These are phyloP conservation scores for Spirogloea muscicola DNA, from an alignment of 139 green algal genomes.

Conservation along the genomic window DNA sequence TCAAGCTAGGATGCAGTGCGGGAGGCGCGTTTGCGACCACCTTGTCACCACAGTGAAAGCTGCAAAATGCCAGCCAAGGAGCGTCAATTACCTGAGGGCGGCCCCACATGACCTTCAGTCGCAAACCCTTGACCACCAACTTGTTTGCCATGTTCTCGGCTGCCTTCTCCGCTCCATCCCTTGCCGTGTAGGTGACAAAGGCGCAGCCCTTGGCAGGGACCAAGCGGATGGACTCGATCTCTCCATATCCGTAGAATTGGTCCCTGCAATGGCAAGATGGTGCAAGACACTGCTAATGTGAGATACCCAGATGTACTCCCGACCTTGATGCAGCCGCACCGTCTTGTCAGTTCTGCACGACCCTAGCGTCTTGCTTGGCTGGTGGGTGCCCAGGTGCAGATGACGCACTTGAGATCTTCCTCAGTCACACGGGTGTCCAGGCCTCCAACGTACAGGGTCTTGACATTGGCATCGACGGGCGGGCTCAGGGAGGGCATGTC, in stretches of 20 bases:
- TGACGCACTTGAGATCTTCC: constrained; percentile 73
- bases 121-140: constrained; percentile 78
- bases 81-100: no score
- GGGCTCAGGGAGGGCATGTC: constrained; percentile 72
- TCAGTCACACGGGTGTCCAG: constrained; percentile 67
- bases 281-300: no score
- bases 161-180: constrained; percentile 78
- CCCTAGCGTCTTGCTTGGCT: no score
- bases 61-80: no score
- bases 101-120: constrained; percentile 86
- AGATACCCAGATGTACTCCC: no score
- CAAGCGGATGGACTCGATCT: constrained; percentile 69
- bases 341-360: no score
- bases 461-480: constrained; percentile 85
- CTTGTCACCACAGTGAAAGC: no score
- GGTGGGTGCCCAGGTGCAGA: no score
- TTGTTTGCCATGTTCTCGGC: constrained; percentile 66
- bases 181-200: constrained; percentile 76
- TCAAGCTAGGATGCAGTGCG: no score
- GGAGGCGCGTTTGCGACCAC: no score
- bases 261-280: constrained; percentile 29
- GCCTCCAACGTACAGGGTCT: constrained; percentile 86
- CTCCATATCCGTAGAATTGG: constrained; percentile 82
- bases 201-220: constrained; percentile 62
- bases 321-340: no score